Base-by-base conservation (phyloP, 2,329 filamentous ascomycete genomes). In the Ceratocystiopsis sp. region DNA sequence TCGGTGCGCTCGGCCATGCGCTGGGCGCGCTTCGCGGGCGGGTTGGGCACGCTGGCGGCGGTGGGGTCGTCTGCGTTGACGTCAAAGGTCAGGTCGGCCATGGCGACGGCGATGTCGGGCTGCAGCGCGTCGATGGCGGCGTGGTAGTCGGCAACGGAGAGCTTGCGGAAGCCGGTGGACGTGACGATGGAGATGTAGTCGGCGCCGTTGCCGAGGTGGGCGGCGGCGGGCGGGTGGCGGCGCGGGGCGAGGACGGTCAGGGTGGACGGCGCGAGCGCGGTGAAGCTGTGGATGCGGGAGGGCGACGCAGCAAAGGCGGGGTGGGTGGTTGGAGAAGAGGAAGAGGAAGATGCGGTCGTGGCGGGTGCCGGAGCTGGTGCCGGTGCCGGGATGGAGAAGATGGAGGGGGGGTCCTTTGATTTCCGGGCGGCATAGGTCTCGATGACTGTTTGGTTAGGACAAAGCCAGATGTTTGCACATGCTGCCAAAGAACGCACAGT, bases 1-100 rank as follows among this genome's bases (percentile, higher is more conserved):
- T 91, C 81, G 1, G 84, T 94, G 45, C 89, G 71, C 54, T 91
- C 85, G 19, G 77, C 79, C 78, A 94, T 95, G 54, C 84, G 86
- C 34, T 76, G 68, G 39, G 81, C 73, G 38, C 87, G 73, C 61
- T 93, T 94, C 11, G 69, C 63, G 3, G 78, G 73, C 4, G 59
- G 65, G 35, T 49, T 40, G 35, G 42, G 21, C 40, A 15, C 12
- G 35, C n/a, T 18, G 34, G 12, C 34, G 34, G 29, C 38, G 14
- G 33, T 37, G 21, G 38, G 37, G 15, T 40, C 34, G 29, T 37
- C 40, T 49, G 43, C 65, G 63, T 52, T 52, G 62, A 51, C 11
- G 1, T 55, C 44, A 40, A 59, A 55, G 35, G 60, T 62, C 40
- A 87, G 70, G 59, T 98, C 91, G 6, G 80, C 82, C 42, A 93